Percentiles rank a stretch among this genome's conserved stretches.
Evolutionary conservation across 2,329 filamentous ascomycete genomes (phyloP).

Genomic region (Pseudogymnoascus sp.): DNA sequence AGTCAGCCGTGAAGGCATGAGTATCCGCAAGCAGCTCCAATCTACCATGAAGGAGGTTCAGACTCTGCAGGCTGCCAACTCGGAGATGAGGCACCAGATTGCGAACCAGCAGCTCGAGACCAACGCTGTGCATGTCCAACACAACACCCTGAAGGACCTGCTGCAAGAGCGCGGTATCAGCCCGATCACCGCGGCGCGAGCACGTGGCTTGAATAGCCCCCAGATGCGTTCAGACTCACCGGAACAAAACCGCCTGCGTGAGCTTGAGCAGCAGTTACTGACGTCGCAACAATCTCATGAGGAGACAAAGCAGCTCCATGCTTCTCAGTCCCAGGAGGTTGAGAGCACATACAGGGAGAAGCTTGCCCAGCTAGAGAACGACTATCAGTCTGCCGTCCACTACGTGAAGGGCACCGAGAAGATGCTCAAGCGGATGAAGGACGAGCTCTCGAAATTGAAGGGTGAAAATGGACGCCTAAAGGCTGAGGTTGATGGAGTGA

Average conservation of each 20-base stretch:
- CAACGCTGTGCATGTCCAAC: conserved; percentile 88
- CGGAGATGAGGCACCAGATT: conserved; percentile 74
- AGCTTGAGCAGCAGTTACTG: conserved; percentile 83
- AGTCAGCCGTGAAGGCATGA: conserved; percentile 84
- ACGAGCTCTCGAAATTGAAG: conserved; percentile 91
- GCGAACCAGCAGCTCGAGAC: conserved; percentile 84
- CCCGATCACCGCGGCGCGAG: conserved; percentile 63
- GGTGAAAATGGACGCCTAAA: conserved; percentile 75
- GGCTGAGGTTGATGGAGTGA: conserved; percentile 63
- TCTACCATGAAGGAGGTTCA: conserved; percentile 76
- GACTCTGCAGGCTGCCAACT: conserved; percentile 69
- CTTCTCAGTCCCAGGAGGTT: conserved; percentile 76
- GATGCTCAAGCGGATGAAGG: conserved; percentile 98
- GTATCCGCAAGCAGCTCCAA: conserved; percentile 85
- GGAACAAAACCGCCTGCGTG: conserved; percentile 69
- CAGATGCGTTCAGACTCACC: conserved; percentile 70
- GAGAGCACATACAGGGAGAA: conserved; percentile 88
- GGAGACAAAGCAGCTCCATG: conserved; percentile 71
- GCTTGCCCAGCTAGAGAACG: conserved; percentile 85
- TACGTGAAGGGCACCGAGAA: conserved; percentile 98
- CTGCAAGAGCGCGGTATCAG: conserved; percentile 83
- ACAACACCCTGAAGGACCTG: conserved; percentile 88
- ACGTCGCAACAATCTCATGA: conserved; percentile 73
- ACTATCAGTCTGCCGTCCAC: conserved; percentile 95
- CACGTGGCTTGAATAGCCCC: conserved; percentile 65